A percentile compares a stretch with the other conserved stretches of the same genome.
These are phyloP conservation scores for Aspergillus cejpii DNA, from an alignment of 2,329 filamentous ascomycete genomes.

Conservation along the genomic window DNA sequence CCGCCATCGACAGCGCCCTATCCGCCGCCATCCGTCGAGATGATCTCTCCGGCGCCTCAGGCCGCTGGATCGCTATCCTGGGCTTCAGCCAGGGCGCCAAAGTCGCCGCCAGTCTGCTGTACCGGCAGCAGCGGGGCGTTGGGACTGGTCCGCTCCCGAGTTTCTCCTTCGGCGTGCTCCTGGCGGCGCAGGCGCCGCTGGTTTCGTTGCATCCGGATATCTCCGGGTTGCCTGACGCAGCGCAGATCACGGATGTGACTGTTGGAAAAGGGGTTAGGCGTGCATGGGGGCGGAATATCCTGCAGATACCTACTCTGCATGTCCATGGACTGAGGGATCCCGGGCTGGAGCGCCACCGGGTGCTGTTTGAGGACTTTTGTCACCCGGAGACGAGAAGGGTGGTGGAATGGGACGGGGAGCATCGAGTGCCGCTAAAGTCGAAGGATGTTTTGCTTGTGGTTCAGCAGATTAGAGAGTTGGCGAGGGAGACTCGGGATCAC, in stretches of 20 bases:
- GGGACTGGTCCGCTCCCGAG: slow-evolving; percentile 26
- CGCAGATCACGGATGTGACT: neutral
- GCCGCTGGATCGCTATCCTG: slow-evolving; percentile 54
- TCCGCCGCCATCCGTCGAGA: slow-evolving; percentile 46
- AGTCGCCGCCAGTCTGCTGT: slow-evolving; percentile 54
- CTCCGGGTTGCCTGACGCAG: neutral
- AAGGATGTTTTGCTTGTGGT: slow-evolving; percentile 57
- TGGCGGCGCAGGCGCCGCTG: slow-evolving; percentile 57
- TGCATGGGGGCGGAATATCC: slow-evolving; percentile 18
- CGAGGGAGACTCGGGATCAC: slow-evolving; percentile 39
- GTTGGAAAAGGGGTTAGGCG: neutral
- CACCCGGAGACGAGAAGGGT: slow-evolving; percentile 48
- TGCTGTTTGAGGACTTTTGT: slow-evolving; percentile 55
- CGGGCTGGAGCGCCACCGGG: slow-evolving; percentile 53
- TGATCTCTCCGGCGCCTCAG: slow-evolving; percentile 45
- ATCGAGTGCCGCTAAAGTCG: slow-evolving; percentile 63
- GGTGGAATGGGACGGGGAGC: slow-evolving; percentile 67
- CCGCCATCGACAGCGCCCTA: slow-evolving; percentile 32
- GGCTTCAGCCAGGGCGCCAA: slow-evolving; percentile 65
- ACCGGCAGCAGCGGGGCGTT: slow-evolving; percentile 51
- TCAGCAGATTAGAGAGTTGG: slow-evolving; percentile 48
- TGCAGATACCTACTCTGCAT: slow-evolving; percentile 58
- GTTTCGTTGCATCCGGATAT: slow-evolving; percentile 34
- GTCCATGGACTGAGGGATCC: slow-evolving; percentile 59
- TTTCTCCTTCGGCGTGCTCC: slow-evolving; percentile 56